Conservation (phyloP, 306 rosid species). For the Trichosanthes truncata region DNA sequence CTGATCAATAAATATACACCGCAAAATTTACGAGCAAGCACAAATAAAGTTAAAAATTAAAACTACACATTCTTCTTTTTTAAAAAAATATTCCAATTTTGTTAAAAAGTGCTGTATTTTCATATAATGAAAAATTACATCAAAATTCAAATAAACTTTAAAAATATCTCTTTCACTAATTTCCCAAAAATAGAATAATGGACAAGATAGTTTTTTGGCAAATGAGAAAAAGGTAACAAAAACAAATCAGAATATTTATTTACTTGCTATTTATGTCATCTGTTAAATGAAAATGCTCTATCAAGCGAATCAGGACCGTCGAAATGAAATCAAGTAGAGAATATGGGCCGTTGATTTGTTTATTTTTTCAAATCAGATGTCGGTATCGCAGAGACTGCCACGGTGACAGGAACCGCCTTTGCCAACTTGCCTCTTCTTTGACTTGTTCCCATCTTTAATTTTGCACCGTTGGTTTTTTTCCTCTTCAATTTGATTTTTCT, state of each 20-base stretch:
- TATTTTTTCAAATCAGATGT: neutral
- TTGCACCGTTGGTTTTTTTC: conserved; percentile 1
- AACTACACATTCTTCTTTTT: neutral
- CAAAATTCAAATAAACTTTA: neutral
- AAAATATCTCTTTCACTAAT: neutral
- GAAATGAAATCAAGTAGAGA: neutral
- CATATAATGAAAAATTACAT: neutral
- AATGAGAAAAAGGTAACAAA: neutral
- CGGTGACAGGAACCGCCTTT: neutral
- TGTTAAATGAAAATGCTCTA: neutral
- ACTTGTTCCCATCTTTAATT: neutral
- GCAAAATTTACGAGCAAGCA: neutral
- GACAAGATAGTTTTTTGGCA: neutral
- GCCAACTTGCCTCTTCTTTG: neutral
- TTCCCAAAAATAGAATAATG: neutral
- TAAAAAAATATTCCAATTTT: neutral
- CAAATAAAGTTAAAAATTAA: neutral
- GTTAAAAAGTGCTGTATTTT: neutral
- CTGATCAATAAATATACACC: neutral
- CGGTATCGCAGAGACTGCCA: neutral
- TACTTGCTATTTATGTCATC: neutral
- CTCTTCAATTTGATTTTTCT: neutral
- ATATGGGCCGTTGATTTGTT: neutral
- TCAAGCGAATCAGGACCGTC: neutral
- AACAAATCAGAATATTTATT: neutral